These are phyloP conservation scores for Lomentospora prolificans DNA, from an alignment of 2,329 filamentous ascomycete species.

Conservation along the genomic window DNA sequence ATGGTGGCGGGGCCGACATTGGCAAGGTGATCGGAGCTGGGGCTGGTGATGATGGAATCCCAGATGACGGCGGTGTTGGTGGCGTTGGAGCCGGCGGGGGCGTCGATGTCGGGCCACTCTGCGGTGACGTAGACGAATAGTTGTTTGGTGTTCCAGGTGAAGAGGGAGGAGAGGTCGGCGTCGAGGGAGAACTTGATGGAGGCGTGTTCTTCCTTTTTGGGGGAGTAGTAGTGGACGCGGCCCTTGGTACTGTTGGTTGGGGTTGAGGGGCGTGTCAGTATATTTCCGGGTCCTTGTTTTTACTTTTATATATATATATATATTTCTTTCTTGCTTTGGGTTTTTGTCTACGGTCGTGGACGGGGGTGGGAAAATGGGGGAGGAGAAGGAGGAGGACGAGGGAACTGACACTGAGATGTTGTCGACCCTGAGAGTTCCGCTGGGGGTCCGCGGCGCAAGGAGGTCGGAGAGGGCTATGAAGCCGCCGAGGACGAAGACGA, in stretches of 20 bases:
- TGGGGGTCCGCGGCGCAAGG: slow-evolving; percentile 57
- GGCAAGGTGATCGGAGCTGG: slow-evolving; percentile 51
- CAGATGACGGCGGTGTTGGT: slow-evolving; percentile 79
- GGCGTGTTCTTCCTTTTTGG: slow-evolving; percentile 91
- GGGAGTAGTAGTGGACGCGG: slow-evolving; percentile 89
- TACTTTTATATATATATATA: too few relatives aligned
- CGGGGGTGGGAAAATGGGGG: neutral
- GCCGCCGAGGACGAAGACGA: slow-evolving; percentile 70
- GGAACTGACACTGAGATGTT: slow-evolving; percentile 74
- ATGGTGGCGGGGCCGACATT: slow-evolving; percentile 50
- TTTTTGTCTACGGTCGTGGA: too few relatives aligned
- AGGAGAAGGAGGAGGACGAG: neutral
- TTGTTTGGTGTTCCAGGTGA: slow-evolving; percentile 99
- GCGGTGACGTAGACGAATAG: slow-evolving; percentile 94
- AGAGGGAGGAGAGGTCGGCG: slow-evolving; percentile 81
- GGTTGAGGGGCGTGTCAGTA: too few relatives aligned
- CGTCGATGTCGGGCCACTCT: slow-evolving; percentile 39
- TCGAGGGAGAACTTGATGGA: slow-evolving; percentile 89
- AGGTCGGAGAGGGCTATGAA: slow-evolving; percentile 76
- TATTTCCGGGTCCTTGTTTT: neutral
- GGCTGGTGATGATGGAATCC: slow-evolving; percentile 84
- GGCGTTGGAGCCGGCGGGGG: slow-evolving; percentile 22
- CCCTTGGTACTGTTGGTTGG: slow-evolving; percentile 67
- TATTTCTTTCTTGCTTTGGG: neutral
- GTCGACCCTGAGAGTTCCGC: slow-evolving; percentile 48